Evolutionary conservation across 768 basidiomycete species (phyloP).

Genomic region (Glaciozyma antarctica): DNA sequence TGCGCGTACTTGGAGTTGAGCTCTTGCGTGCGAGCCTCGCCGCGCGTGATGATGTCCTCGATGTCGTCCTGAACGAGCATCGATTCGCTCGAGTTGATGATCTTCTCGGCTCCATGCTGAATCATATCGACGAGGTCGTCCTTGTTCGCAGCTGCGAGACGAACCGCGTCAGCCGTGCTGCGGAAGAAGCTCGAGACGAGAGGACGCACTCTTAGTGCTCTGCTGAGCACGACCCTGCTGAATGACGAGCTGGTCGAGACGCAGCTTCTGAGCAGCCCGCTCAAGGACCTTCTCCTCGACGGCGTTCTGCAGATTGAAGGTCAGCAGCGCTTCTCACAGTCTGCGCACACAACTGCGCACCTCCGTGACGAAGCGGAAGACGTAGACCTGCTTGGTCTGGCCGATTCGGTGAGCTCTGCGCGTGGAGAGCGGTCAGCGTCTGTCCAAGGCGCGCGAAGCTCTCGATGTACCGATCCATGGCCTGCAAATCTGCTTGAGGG

Average conservation of each 20-base stretch:
- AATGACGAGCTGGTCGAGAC: slow-evolving; percentile 90
- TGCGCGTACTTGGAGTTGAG: slow-evolving; percentile 86
- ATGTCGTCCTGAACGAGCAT: slow-evolving; percentile 63
- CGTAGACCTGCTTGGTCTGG: slow-evolving; percentile 94
- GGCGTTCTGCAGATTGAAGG: slow-evolving; percentile 48
- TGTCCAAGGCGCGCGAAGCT: slow-evolving; percentile 37
- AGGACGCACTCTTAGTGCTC: slow-evolving; percentile 55
- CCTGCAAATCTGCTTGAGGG: slow-evolving; percentile 96
- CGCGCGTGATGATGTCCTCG: slow-evolving; percentile 80
- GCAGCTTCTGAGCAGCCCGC: slow-evolving; percentile 86
- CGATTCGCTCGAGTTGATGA: slow-evolving; percentile 63
- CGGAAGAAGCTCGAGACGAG: neutral
- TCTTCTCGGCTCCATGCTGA: slow-evolving; percentile 91
- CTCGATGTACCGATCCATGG: slow-evolving; percentile 47
- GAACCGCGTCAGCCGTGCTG: neutral
- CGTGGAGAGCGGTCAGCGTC: slow-evolving; percentile 48
- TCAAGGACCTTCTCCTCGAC: slow-evolving; percentile 94
- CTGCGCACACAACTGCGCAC: slow-evolving; percentile 25
- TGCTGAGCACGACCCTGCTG: slow-evolving; percentile 80
- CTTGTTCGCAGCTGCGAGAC: slow-evolving; percentile 67
- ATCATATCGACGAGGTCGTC: slow-evolving; percentile 98
- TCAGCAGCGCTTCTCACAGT: neutral
- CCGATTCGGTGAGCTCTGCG: slow-evolving; percentile 74
- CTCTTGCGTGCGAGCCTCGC: slow-evolving; percentile 80
- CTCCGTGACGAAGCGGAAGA: slow-evolving; percentile 92